Percentiles rank a stretch among this genome's conserved stretches.
phyloP scores from a whole-genome alignment of 345 rosid species.

The Dovyalis caffra region DNA sequence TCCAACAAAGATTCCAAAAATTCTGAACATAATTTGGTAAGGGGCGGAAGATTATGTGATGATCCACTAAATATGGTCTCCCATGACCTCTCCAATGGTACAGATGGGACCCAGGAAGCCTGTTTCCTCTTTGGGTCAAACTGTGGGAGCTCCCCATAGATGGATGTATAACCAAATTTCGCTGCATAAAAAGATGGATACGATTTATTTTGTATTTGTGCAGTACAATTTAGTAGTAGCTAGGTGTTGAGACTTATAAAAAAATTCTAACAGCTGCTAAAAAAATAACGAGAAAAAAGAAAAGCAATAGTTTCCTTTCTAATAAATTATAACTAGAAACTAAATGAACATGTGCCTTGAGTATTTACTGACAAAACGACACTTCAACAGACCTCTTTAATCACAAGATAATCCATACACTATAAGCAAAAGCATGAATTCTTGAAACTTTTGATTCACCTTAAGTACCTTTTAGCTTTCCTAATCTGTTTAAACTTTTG shows the following conservation, averaged over 20 bases:
- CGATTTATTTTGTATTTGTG: background rate
- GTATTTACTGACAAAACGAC: no score
- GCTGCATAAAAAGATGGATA: conserved; percentile 26
- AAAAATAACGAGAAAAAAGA: background rate
- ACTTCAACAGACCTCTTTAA: no score
- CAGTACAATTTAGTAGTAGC: background rate
- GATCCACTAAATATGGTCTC: conserved; percentile 77
- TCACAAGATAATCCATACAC: background rate
- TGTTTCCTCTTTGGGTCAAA: conserved; percentile 42
- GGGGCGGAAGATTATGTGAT: conserved; percentile 83
- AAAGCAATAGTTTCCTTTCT: background rate
- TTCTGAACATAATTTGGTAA: conserved; percentile 58
- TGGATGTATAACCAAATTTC: conserved; percentile 61
- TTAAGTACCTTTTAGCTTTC: background rate
- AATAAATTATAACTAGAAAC: background rate
- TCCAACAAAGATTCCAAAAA: conserved; percentile 80
- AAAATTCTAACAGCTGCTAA: background rate
- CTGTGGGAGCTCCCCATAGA: conserved; percentile 69
- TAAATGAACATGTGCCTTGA: background rate
- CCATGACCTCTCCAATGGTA: conserved; percentile 77
- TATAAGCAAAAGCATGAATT: background rate
- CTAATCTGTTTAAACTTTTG: background rate
- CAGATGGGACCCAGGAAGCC: conserved; percentile 32
- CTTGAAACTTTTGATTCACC: background rate
- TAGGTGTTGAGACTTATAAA: no score